A percentile compares a stretch with the other conserved stretches of the same genome.
These are phyloP conservation scores for Pseudocercospora pini-densiflorae DNA, from an alignment of 2,329 filamentous ascomycete genomes.

Conservation along the genomic window DNA sequence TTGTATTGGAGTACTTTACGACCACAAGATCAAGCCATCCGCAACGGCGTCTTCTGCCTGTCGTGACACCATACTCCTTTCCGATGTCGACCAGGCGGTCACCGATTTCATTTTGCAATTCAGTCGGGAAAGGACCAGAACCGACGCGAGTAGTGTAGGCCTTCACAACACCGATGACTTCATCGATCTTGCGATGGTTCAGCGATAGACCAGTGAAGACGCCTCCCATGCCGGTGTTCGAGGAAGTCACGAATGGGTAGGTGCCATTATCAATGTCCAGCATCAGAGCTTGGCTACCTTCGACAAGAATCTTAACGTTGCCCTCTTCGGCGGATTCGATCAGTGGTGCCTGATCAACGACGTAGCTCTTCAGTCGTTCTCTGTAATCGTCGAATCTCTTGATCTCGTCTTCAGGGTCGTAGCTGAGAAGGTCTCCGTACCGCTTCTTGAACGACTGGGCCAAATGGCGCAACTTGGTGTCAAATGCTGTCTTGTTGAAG, in stretches of 20 bases:
- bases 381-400: constrained; percentile 63
- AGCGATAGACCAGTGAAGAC: constrained; percentile 67
- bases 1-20: constrained; percentile 65
- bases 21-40: constrained; percentile 72
- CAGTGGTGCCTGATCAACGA: constrained; percentile 70
- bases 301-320: constrained; percentile 66
- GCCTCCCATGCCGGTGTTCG: constrained; percentile 64
- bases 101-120: constrained; percentile 63
- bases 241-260: constrained; percentile 66
- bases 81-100: constrained; percentile 62
- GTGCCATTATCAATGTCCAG: constrained; percentile 68
- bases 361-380: constrained; percentile 61
- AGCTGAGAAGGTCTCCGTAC: constrained; percentile 68
- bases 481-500: constrained; percentile 69
- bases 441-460: constrained; percentile 68
- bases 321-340: constrained; percentile 64
- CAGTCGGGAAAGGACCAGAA: constrained; percentile 69
- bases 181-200: constrained; percentile 63
- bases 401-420: constrained; percentile 74
- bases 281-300: constrained; percentile 72
- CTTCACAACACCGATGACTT: constrained; percentile 69
- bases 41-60: constrained; percentile 65
- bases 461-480: constrained; percentile 66
- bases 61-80: constrained; percentile 61
- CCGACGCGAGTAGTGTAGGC: constrained; percentile 65